Percentiles rank a stretch among this genome's conserved stretches.
Conservation (phyloP, 371 early-diverging fungal genomes). For the Funneliformis caledonium region DNA sequence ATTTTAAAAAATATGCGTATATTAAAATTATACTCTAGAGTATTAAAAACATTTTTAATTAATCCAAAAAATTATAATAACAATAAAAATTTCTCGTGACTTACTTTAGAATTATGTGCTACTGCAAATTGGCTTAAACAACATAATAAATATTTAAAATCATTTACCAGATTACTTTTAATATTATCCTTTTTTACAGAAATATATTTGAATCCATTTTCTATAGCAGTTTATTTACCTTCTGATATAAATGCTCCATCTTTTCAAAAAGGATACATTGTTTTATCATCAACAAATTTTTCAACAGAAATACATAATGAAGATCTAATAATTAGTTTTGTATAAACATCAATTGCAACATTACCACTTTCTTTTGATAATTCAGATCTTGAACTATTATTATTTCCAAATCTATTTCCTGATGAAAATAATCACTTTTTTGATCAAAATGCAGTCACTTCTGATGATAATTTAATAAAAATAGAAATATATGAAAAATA, state of each 20-base stretch:
- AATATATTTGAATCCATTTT: background rate
- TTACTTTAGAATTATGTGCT: background rate
- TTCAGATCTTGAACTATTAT: slow-evolving; percentile 6
- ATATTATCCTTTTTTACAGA: too few relatives aligned
- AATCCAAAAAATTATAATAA: too few relatives aligned
- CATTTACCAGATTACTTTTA: background rate
- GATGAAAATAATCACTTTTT: background rate
- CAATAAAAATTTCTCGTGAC: too few relatives aligned
- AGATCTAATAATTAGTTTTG: background rate
- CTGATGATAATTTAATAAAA: background rate
- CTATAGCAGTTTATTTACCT: background rate
- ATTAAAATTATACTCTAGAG: background rate
- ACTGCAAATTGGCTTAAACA: background rate
- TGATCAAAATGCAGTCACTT: background rate
- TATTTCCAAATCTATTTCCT: background rate
- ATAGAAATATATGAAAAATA: too few relatives aligned
- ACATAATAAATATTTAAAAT: slow-evolving; percentile 3
- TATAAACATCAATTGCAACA: background rate
- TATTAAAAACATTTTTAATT: too few relatives aligned
- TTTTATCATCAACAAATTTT: background rate
- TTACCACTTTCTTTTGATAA: background rate
- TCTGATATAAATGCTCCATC: background rate
- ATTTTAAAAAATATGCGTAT: background rate
- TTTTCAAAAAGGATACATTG: background rate
- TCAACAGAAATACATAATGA: slow-evolving; percentile 31